phyloP scores from a whole-genome alignment of 208 protist species.

The Wallacemonas sp. region DNA sequence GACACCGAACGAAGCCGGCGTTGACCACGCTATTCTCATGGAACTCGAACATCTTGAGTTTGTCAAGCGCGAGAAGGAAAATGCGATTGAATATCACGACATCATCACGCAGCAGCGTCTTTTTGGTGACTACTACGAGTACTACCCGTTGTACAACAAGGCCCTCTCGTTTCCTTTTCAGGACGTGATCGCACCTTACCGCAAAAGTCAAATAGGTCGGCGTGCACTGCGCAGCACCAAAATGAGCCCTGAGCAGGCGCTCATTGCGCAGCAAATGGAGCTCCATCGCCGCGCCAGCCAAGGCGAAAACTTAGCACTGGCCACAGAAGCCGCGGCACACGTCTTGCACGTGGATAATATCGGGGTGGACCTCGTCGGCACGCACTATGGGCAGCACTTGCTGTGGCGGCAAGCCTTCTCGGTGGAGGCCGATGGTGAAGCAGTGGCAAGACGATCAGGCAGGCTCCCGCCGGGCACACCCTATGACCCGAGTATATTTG shows the following conservation, averaged over 20 bases:
- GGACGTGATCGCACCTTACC: slow-evolving; percentile 1
- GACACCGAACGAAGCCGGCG: slow-evolving; percentile 41
- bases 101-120: slow-evolving; percentile 38
- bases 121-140: slow-evolving; percentile 77
- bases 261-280: background rate
- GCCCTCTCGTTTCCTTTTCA: slow-evolving; percentile 15
- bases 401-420: slow-evolving; percentile 30
- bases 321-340: background rate
- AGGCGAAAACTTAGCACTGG: background rate
- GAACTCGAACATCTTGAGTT: slow-evolving; percentile 23
- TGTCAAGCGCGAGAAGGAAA: slow-evolving; percentile 10
- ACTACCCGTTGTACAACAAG: slow-evolving; percentile 44
- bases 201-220: background rate
- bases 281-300: slow-evolving; percentile 1
- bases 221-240: background rate
- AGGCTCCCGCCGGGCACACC: slow-evolving; percentile 16
- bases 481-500: slow-evolving; percentile 22
- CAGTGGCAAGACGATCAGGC: slow-evolving; percentile 23
- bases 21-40: slow-evolving; percentile 42
- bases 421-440: slow-evolving; percentile 14
- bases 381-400: slow-evolving; percentile 29
- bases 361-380: slow-evolving; percentile 29
- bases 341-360: slow-evolving; percentile 58
- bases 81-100: slow-evolving; percentile 32
- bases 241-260: background rate